Evolutionary conservation across 805 yeast genomes (phyloP).

Genomic region (Ogataea polymorpha): DNA sequence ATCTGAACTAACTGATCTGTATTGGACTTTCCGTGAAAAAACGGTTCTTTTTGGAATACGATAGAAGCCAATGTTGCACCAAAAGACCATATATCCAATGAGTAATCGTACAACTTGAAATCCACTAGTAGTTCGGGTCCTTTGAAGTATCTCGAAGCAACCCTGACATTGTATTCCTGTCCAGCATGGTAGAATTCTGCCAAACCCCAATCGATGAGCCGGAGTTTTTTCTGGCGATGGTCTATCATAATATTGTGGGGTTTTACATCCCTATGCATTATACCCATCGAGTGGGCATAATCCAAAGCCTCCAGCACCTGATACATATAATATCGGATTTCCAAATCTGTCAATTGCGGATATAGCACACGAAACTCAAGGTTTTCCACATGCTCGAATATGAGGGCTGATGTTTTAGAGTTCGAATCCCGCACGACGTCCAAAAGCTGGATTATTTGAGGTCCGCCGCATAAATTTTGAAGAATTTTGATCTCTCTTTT

Average conservation of each 20-base stretch:
- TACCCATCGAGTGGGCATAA: slow-evolving; percentile 90
- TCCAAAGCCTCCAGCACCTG: slow-evolving; percentile 82
- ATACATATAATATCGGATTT: slow-evolving; percentile 78
- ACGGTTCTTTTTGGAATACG: slow-evolving; percentile 86
- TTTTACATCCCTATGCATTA: slow-evolving; percentile 93
- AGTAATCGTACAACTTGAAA: slow-evolving; percentile 84
- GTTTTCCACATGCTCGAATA: slow-evolving; percentile 82
- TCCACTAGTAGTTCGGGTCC: slow-evolving; percentile 91
- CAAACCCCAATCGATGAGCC: slow-evolving; percentile 93
- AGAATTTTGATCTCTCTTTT: slow-evolving; percentile 85
- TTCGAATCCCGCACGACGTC: slow-evolving; percentile 82
- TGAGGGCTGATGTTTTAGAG: slow-evolving; percentile 79
- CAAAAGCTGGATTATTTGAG: slow-evolving; percentile 70
- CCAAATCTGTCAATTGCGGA: slow-evolving; percentile 70
- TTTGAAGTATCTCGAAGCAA: slow-evolving; percentile 88
- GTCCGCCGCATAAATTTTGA: slow-evolving; percentile 81
- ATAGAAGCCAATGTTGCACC: slow-evolving; percentile 93
- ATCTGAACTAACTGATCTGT: slow-evolving; percentile 90
- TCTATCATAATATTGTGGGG: slow-evolving; percentile 97
- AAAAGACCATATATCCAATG: slow-evolving; percentile 89
- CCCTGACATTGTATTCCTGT: slow-evolving; percentile 87
- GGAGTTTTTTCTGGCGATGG: slow-evolving; percentile 61
- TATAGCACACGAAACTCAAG: slow-evolving; percentile 79
- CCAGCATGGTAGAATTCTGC: slow-evolving; percentile 93
- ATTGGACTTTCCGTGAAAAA: slow-evolving; percentile 87